These are phyloP conservation scores for Sphaerobolus stellatus DNA, from an alignment of 1,284 basidiomycete genomes.

Conservation along the genomic window DNA sequence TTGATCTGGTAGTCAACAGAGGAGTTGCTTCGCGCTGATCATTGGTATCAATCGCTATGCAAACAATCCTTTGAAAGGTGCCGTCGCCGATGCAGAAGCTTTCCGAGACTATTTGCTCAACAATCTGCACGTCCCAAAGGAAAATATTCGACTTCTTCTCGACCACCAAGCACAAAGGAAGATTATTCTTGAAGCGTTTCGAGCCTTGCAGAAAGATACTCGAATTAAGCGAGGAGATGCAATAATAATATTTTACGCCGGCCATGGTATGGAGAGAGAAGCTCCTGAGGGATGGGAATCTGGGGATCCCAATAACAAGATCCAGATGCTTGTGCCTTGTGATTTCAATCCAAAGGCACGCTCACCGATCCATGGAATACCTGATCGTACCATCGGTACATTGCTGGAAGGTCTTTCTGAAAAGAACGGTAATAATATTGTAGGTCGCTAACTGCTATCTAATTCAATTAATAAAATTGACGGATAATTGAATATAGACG, in stretches of 20 bases:
- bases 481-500: constrained; percentile 32
- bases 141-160: constrained; percentile 54
- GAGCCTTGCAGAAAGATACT: constrained; percentile 55
- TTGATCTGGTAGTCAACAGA: too few relatives aligned
- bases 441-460: constrained; percentile 13
- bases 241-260: constrained; percentile 66
- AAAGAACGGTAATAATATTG: constrained; percentile 63
- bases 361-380: constrained; percentile 57
- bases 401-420: constrained; percentile 54
- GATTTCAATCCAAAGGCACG: constrained; percentile 55
- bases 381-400: constrained; percentile 59
- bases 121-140: constrained; percentile 54
- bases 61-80: constrained; percentile 13
- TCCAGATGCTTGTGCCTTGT: constrained; percentile 61
- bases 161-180: constrained; percentile 59
- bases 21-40: constrained; percentile 26
- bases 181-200: constrained; percentile 57
- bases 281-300: constrained; percentile 26
- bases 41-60: constrained; percentile 27
- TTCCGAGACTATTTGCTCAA: constrained; percentile 51
- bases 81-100: constrained; percentile 23
- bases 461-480: neutral
- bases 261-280: constrained; percentile 56
- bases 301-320: constrained; percentile 29
- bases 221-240: constrained; percentile 58